Evolutionary conservation across 805 yeast genomes (phyloP).

Genomic region (Candida wancherniae): DNA sequence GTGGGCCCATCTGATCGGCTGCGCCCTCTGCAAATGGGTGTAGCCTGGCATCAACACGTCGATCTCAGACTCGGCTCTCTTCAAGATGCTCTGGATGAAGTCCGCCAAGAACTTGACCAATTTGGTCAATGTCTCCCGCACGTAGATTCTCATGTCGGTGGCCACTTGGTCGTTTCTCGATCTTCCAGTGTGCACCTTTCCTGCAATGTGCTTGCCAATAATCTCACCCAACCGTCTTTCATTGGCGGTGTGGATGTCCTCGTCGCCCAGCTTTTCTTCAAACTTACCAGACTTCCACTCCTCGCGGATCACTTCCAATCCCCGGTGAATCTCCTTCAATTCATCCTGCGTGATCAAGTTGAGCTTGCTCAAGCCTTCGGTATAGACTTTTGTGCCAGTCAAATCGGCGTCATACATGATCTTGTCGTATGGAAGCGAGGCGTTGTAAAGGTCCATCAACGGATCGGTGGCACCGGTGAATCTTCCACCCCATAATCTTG

Average conservation of each 20-base stretch:
- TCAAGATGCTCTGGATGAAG: conserved; percentile 63
- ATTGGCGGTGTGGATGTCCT: conserved; percentile 97
- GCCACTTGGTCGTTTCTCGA: conserved; percentile 98
- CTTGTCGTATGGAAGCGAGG: conserved; percentile 93
- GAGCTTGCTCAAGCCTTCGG: conserved; percentile 76
- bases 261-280: conserved; percentile 83
- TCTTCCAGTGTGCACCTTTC: conserved; percentile 99
- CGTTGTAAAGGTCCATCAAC: conserved; percentile 93
- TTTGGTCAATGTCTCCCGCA: conserved; percentile 71
- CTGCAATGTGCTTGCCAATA: conserved; percentile 89
- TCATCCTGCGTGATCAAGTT: conserved; percentile 73
- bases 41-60: conserved; percentile 97
- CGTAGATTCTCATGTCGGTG: conserved; percentile 95
- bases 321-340: conserved; percentile 74
- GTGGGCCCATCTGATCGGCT: conserved; percentile 99
- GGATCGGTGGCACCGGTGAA: conserved; percentile 98
- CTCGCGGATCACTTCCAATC: conserved; percentile 60
- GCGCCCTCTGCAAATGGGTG: conserved; percentile 97
- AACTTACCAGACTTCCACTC: conserved; percentile 79
- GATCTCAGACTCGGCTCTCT: conserved; percentile 80
- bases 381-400: conserved; percentile 90
- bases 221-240: conserved; percentile 96
- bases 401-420: conserved; percentile 92
- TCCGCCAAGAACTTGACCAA: conserved; percentile 50
- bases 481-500: conserved; percentile 96